Conservation (phyloP, 495 filamentous ascomycete genomes). For the Lasiosphaeria ovina region DNA sequence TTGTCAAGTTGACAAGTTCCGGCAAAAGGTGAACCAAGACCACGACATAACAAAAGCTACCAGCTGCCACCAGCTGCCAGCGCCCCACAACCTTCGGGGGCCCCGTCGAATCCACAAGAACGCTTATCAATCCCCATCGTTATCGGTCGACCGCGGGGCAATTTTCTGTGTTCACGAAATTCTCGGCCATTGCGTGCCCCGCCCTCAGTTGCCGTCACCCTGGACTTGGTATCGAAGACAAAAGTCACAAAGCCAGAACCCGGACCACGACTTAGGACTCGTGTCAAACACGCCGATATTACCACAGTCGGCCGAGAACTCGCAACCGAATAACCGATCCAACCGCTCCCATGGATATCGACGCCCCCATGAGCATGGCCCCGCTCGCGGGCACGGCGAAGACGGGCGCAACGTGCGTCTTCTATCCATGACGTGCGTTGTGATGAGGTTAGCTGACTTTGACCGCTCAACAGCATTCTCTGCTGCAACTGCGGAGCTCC, state of each 20-base stretch:
- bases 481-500: slow-evolving; percentile 92
- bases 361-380: slow-evolving; percentile 58
- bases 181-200: slow-evolving; percentile 14
- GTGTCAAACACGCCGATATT: background rate
- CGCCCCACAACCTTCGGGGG: background rate
- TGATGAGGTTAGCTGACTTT: slow-evolving; percentile 13
- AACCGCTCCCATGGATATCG: slow-evolving; percentile 59
- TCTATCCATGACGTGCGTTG: background rate
- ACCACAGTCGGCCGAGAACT: background rate
- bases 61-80: background rate
- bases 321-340: background rate
- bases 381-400: slow-evolving; percentile 46
- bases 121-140: slow-evolving; percentile 19
- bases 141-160: slow-evolving; percentile 17
- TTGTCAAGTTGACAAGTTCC: too few species aligned
- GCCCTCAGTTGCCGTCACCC: slow-evolving; percentile 2
- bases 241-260: too few species aligned
- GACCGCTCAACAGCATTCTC: slow-evolving; percentile 62
- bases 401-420: slow-evolving; percentile 57
- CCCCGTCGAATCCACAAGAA: slow-evolving; percentile 12
- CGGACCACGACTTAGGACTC: too few species aligned
- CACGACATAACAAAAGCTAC: background rate
- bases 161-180: slow-evolving; percentile 16
- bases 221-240: background rate
- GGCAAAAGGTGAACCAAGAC: too few species aligned